Percentiles rank a stretch among this genome's conserved stretches.
These are phyloP conservation scores for Rhamnella rubrinervis DNA, from an alignment of 331 rosid species.

Conservation along the genomic window DNA sequence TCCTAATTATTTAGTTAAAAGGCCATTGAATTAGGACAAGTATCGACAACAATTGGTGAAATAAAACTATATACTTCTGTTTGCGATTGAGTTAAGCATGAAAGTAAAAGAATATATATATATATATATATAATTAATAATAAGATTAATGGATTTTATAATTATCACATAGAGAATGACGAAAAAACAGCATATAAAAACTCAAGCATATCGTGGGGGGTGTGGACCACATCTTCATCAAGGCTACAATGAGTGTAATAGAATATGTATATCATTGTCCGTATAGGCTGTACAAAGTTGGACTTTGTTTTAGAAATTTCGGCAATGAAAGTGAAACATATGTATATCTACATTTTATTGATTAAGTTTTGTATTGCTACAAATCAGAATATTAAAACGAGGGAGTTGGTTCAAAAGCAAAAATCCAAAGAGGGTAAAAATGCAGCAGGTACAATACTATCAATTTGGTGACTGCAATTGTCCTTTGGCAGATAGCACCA, in stretches of 20 bases:
- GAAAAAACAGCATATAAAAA: neutral
- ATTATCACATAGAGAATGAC: neutral
- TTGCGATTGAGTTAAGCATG: neutral
- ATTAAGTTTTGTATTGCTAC: no score
- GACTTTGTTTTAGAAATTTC: neutral
- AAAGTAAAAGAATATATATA: neutral
- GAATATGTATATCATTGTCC: neutral
- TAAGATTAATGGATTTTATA: no score
- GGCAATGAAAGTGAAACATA: neutral
- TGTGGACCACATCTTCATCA: neutral
- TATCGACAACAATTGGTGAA: neutral
- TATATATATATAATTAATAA: no score
- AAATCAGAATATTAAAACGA: no score
- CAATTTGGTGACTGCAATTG: slow-evolving; percentile 7
- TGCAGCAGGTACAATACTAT: no score
- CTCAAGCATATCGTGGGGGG: neutral
- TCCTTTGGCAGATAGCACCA: neutral
- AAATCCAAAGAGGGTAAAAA: slow-evolving; percentile 9
- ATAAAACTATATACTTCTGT: no score
- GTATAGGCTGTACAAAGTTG: neutral
- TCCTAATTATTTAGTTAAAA: neutral
- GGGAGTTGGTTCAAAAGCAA: neutral
- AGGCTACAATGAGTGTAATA: neutral
- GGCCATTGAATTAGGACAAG: neutral
- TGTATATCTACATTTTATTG: no score